Percentiles rank a stretch among this genome's conserved stretches.
Conservation (phyloP, 2,329 filamentous ascomycete species). For the Cladosporium sp. region DNA sequence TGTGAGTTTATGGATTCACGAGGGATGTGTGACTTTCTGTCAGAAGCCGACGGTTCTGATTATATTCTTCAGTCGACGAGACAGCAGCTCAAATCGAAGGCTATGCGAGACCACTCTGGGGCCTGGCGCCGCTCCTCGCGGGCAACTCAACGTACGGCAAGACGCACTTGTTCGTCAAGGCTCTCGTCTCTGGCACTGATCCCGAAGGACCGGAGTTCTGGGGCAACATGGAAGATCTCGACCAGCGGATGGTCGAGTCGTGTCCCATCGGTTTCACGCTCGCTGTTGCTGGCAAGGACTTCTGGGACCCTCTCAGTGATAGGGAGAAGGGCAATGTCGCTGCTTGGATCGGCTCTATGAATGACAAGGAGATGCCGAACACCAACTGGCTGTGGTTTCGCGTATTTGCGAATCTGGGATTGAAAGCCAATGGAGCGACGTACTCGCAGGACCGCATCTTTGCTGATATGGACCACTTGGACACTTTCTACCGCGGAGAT, state of each 20-base stretch:
- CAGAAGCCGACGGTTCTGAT: background rate
- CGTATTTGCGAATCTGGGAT: slow-evolving; percentile 77
- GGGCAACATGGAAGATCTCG: slow-evolving; percentile 73
- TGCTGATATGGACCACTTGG: slow-evolving; percentile 73
- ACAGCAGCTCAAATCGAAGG: slow-evolving; percentile 76
- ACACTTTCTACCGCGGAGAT: slow-evolving; percentile 78
- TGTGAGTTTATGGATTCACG: slow-evolving; percentile 40
- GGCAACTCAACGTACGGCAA: slow-evolving; percentile 66
- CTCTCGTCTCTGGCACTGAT: slow-evolving; percentile 70
- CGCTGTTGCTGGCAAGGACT: slow-evolving; percentile 62
- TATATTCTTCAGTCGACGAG: slow-evolving; percentile 59
- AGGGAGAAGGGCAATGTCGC: slow-evolving; percentile 67
- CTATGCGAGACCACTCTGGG: slow-evolving; percentile 74
- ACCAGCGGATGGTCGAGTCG: slow-evolving; percentile 84
- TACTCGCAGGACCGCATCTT: slow-evolving; percentile 71
- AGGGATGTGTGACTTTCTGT: background rate
- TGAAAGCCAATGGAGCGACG: slow-evolving; percentile 71
- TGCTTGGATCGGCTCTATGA: slow-evolving; percentile 73
- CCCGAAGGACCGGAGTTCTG: slow-evolving; percentile 71
- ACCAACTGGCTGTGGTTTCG: slow-evolving; percentile 82
- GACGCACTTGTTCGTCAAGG: slow-evolving; percentile 67
- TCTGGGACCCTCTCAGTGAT: slow-evolving; percentile 67
- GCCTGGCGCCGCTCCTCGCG: slow-evolving; percentile 67
- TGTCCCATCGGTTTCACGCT: slow-evolving; percentile 75
- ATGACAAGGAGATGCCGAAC: slow-evolving; percentile 68